A percentile compares a stretch with the other conserved stretches of the same genome.
These are phyloP conservation scores for Scedosporium boydii DNA, from an alignment of 2,329 filamentous ascomycete species.

Conservation along the genomic window DNA sequence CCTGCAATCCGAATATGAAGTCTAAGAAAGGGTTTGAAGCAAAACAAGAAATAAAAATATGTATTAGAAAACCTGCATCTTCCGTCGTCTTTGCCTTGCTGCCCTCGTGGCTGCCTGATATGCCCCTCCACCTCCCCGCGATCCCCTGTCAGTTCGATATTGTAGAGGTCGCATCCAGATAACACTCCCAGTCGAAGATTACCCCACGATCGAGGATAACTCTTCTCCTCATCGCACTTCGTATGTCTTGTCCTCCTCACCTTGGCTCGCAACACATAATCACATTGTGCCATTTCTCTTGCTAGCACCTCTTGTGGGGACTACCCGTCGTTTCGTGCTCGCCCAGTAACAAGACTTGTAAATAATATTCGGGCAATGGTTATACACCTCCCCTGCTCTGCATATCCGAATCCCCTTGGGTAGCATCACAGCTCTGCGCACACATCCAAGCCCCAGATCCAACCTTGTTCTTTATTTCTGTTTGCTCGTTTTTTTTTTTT, in stretches of 20 bases:
- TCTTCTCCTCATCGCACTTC: not conserved
- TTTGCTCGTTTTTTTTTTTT: too few species aligned
- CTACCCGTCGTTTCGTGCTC: not conserved
- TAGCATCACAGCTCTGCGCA: not conserved
- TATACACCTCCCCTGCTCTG: not conserved
- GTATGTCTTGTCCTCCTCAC: too few species aligned
- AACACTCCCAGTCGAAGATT: not conserved
- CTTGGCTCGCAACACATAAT: too few species aligned
- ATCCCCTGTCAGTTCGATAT: not conserved
- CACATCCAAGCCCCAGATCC: too few species aligned
- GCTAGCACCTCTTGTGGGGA: not conserved
- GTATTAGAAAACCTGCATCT: not conserved
- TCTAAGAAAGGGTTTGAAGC: not conserved
- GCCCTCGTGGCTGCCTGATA: not conserved
- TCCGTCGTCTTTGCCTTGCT: not conserved
- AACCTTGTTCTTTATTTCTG: too few species aligned
- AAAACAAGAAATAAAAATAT: not conserved
- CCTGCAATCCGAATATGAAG: not conserved
- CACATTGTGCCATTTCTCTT: not conserved
- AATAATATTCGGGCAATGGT: not conserved
- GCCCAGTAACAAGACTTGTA: not conserved
- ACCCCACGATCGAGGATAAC: not conserved
- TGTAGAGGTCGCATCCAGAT: too few species aligned
- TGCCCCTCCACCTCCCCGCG: not conserved
- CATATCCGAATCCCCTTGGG: not conserved